phyloP scores from a whole-genome alignment of 371 early-diverging fungal genomes.

The Scutellospora calospora region DNA sequence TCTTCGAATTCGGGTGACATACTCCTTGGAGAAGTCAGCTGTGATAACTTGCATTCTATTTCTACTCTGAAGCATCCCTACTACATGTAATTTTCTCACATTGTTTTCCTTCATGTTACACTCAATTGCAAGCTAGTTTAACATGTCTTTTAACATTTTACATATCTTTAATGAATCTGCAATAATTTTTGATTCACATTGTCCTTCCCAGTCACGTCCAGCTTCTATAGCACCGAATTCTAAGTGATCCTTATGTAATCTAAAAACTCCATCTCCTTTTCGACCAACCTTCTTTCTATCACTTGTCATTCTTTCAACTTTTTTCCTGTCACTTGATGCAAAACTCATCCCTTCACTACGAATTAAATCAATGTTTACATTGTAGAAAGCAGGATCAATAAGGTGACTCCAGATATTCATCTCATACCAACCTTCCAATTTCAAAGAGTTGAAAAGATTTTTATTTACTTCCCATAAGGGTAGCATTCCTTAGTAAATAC shows the following conservation, averaged over 20 bases:
- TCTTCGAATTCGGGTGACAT: slow-evolving; percentile 4
- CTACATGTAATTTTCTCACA: slow-evolving; percentile 22
- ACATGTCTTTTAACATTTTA: slow-evolving; percentile 38
- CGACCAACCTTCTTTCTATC: neutral
- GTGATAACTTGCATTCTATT: slow-evolving; percentile 24
- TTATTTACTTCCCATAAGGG: slow-evolving; percentile 10
- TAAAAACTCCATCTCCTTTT: slow-evolving; percentile 19
- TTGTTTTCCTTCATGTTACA: slow-evolving; percentile 29
- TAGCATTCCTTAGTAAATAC: slow-evolving; percentile 20
- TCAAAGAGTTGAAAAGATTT: slow-evolving; percentile 1
- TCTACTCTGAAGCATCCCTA: slow-evolving; percentile 13
- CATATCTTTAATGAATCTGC: slow-evolving; percentile 23
- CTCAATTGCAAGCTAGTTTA: slow-evolving; percentile 12
- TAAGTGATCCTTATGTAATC: slow-evolving; percentile 1
- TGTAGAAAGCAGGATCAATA: slow-evolving; percentile 17
- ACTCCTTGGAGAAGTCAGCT: neutral
- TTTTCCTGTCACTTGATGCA: neutral
- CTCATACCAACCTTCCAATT: slow-evolving; percentile 11
- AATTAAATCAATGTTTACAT: slow-evolving; percentile 29
- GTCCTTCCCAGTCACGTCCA: slow-evolving; percentile 17
- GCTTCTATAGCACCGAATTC: slow-evolving; percentile 37
- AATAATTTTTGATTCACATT: slow-evolving; percentile 8
- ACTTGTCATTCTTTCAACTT: neutral
- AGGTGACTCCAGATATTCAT: slow-evolving; percentile 19
- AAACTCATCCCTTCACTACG: slow-evolving; percentile 8